These are phyloP conservation scores for Aspergillus hortae DNA, from an alignment of 2,329 filamentous ascomycete species.

Conservation along the genomic window DNA sequence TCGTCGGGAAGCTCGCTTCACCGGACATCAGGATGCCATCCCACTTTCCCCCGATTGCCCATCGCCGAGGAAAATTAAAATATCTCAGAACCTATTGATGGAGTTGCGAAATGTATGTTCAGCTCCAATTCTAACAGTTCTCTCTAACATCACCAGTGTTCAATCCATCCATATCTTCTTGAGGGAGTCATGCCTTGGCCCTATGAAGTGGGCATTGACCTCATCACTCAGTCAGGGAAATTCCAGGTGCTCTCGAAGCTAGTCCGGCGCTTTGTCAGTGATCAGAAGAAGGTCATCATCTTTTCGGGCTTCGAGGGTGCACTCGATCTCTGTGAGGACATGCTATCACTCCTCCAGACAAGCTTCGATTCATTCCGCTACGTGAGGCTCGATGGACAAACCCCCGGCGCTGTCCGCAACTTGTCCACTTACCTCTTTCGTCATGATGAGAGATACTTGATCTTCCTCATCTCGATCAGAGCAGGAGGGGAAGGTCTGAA, in stretches of 20 bases:
- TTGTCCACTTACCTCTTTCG: conserved; percentile 54
- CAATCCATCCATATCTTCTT: conserved; percentile 54
- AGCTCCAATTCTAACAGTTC: not conserved
- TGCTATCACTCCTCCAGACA: conserved; percentile 45
- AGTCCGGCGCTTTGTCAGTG: conserved; percentile 19
- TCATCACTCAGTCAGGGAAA: conserved; percentile 53
- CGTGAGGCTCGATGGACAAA: conserved; percentile 51
- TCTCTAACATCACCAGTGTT: conserved; percentile 31
- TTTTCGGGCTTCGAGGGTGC: conserved; percentile 54
- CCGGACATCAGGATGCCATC: too few relatives aligned
- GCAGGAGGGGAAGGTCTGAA: conserved; percentile 57
- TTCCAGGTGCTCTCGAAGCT: conserved; percentile 53
- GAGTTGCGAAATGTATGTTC: conserved; percentile 47
- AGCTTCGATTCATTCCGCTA: conserved; percentile 42
- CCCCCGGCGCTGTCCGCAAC: conserved; percentile 48
- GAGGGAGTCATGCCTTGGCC: conserved; percentile 43
- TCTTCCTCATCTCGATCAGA: conserved; percentile 55
- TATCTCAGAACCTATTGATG: conserved; percentile 48
- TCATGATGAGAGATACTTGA: conserved; percentile 45
- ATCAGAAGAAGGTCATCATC: conserved; percentile 49
- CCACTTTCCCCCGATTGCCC: too few relatives aligned
- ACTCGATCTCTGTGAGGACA: conserved; percentile 51
- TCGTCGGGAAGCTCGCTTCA: not conserved
- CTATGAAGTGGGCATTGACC: conserved; percentile 43
- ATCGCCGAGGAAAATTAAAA: conserved; percentile 21